phyloP scores from a whole-genome alignment of 2,329 filamentous ascomycete genomes.

The Pseudocercospora cruenta region DNA sequence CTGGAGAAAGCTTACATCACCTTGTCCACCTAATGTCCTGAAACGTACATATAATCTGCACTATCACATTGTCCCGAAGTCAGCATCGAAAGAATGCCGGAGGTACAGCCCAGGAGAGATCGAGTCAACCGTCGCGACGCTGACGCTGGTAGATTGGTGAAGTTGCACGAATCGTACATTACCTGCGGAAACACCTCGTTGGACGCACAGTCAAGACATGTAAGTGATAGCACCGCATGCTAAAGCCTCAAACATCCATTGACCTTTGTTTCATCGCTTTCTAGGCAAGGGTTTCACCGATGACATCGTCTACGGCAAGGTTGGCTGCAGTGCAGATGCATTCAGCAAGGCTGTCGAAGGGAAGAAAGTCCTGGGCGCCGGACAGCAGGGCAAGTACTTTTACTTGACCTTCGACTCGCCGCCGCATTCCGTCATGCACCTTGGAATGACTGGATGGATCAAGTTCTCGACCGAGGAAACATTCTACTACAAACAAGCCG shows the following conservation, averaged over 20 bases:
- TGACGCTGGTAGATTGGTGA: constrained; percentile 49
- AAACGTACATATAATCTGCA: neutral
- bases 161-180: constrained; percentile 84
- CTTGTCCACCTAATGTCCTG: no score
- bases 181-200: constrained; percentile 78
- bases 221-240: neutral
- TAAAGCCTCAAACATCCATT: neutral
- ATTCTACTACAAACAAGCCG: constrained; percentile 73
- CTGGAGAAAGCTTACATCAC: no score
- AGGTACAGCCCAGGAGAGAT: neutral
- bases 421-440: constrained; percentile 72
- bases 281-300: constrained; percentile 69
- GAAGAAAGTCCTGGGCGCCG: constrained; percentile 71
- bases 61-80: neutral
- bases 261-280: neutral
- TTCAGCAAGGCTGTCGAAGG: constrained; percentile 75
- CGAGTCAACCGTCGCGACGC: neutral
- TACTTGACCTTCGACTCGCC: constrained; percentile 79
- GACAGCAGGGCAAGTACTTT: constrained; percentile 93
- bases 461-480: constrained; percentile 80
- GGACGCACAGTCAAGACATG: constrained; percentile 76
- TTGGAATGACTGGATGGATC: constrained; percentile 72
- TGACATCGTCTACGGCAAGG: constrained; percentile 86
- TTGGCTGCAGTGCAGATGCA: constrained; percentile 73
- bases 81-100: neutral